Evolutionary conservation across 208 protist genomes (phyloP), one percentile per base, ranked within the genome.

Genomic region (Crithidia sp.): DNA sequence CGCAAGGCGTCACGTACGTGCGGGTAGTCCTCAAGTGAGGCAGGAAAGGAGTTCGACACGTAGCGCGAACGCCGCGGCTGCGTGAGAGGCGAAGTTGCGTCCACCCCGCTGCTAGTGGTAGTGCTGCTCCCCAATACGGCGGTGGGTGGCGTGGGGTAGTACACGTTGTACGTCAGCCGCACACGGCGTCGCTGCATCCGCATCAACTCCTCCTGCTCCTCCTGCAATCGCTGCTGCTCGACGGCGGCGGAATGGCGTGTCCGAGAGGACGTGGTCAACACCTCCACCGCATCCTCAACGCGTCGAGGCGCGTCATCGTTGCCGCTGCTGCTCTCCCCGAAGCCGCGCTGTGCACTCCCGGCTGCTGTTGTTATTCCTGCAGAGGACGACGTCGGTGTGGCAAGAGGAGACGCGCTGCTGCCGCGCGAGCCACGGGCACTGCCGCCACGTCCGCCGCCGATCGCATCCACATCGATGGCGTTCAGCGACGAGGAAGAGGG

Each of bases 101-200:
- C 28, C 28, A 28, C 28, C 28, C 28, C 28, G 28, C 28, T 28
- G 28, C 28, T 28, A 28, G 0, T 28, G 28, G 28, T 1, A 28
- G 28, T 28, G 28, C 28, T 28, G 28, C 28, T 28, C 28, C 28
- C 28, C 45, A 14, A 13, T 49, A 49, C 45, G 45, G 7, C 45
- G 45, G 45, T 49, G 8, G 37, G 56, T 44, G 55, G 3, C 41
- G 65, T 12, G 13, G 61, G 66, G 19, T 67, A 73, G 37, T 67
- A 81, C 8, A 36, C 28, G 64, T 76, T 81, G 52, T 75, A 71
- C 13, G 56, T 68, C 50, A 81, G 50, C 45, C 61, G 76, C 50
- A 81, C 54, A 10, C 68, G 67, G 17, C 64, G 69, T 8, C 69
- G 76, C 44, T 74, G 67, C 61, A 55, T 64, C 5, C 50, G 58